phyloP scores from a whole-genome alignment of 768 basidiomycete species.

The Sporobolomyces roseus region DNA sequence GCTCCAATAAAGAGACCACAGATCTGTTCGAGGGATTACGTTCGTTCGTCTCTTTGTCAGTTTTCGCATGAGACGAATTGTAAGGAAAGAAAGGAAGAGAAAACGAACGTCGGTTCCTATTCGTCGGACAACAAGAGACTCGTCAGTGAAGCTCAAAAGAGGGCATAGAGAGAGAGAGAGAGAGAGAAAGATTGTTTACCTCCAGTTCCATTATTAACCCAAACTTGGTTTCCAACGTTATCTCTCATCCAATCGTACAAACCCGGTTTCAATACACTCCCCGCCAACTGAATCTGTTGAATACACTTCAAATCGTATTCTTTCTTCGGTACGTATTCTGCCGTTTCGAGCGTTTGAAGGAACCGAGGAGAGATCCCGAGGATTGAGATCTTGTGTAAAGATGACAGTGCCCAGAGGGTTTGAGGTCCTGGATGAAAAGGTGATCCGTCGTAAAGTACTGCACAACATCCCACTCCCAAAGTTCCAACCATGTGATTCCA shows the following conservation, averaged over 20 bases:
- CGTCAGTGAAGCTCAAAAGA: too few relatives aligned
- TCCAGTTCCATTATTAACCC: constrained; percentile 43
- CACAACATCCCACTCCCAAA: constrained; percentile 63
- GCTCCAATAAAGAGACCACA: constrained; percentile 43
- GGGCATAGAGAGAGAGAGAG: too few relatives aligned
- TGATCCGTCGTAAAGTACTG: constrained; percentile 76
- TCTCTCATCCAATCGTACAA: constrained; percentile 59
- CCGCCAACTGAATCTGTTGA: constrained; percentile 73
- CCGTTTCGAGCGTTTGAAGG: constrained; percentile 62
- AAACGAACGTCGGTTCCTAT: too few relatives aligned
- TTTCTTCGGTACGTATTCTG: constrained; percentile 61
- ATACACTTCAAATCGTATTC: constrained; percentile 56
- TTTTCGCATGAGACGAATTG: background rate
- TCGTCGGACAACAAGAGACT: too few relatives aligned
- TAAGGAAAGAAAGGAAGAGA: background rate
- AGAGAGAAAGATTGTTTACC: constrained; percentile 35
- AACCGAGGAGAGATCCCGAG: constrained; percentile 81
- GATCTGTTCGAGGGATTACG: constrained; percentile 15
- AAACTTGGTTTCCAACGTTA: constrained; percentile 21
- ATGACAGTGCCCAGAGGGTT: constrained; percentile 66
- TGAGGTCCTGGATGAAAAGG: constrained; percentile 62
- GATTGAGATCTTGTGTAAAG: constrained; percentile 66
- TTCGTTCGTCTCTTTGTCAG: too few relatives aligned
- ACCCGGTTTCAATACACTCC: constrained; percentile 66
- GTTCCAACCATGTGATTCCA: constrained; percentile 66